phyloP scores from a whole-genome alignment of 495 filamentous ascomycete genomes.

The Daldinia loculata region DNA sequence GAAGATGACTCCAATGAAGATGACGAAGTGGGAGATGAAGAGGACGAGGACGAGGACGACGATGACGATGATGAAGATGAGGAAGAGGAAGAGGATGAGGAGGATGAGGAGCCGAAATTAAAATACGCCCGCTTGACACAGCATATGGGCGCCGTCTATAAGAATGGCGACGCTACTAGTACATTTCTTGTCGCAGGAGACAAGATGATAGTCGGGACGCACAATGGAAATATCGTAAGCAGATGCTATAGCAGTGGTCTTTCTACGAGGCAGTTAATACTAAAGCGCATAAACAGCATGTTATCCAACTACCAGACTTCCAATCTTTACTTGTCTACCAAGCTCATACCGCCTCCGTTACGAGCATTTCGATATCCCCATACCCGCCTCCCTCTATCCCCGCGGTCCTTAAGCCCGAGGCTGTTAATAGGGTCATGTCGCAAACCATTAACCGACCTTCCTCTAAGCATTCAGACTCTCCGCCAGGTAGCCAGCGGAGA shows the following conservation, averaged over 20 bases:
- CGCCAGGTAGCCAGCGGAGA: conserved; percentile 60
- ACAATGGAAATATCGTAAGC: conserved; percentile 95
- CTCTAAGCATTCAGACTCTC: conserved; percentile 59
- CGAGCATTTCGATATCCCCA: conserved; percentile 88
- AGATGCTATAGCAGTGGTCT: conserved; percentile 25
- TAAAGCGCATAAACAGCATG: conserved; percentile 66
- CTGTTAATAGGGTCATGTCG: conserved; percentile 55
- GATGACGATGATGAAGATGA: conserved; percentile 60
- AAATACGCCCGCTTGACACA: conserved; percentile 90
- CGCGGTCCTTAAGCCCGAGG: conserved; percentile 64
- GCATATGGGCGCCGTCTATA: conserved; percentile 80
- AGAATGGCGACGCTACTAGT: conserved; percentile 94
- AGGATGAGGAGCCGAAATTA: conserved; percentile 94
- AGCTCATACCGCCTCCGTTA: conserved; percentile 90
- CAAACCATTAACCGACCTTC: conserved; percentile 54
- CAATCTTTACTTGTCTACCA: conserved; percentile 83
- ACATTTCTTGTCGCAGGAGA: conserved; percentile 88
- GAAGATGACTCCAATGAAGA: conserved; percentile 46
- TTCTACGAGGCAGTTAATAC: not conserved
- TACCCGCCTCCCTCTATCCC: conserved; percentile 74
- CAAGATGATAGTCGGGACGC: conserved; percentile 97
- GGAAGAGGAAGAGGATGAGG: conserved; percentile 81
- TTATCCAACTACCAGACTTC: conserved; percentile 81
- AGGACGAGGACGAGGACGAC: conserved; percentile 41
- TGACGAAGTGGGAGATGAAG: conserved; percentile 53